These are phyloP conservation scores for Aspergillus carlsbadensis DNA, from an alignment of 495 filamentous ascomycete genomes.

Conservation along the genomic window DNA sequence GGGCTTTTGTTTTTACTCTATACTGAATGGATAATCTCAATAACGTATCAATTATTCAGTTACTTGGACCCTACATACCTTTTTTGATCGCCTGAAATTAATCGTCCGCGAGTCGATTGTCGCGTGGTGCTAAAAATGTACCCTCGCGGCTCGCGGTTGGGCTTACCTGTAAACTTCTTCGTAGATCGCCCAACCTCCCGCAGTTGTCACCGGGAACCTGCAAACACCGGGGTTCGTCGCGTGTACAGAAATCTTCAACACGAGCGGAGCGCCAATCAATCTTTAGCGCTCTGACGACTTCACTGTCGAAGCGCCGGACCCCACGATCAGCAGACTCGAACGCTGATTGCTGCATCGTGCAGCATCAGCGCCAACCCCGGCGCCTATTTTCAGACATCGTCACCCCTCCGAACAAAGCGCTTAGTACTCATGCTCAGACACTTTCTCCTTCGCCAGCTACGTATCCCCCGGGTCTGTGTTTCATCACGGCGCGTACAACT, in stretches of 20 bases:
- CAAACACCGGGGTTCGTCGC: too few relatives aligned
- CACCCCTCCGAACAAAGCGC: conserved; percentile 25
- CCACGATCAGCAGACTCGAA: conserved; percentile 22
- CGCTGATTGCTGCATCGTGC: conserved; percentile 14
- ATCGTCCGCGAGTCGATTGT: not conserved
- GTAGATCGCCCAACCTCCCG: not conserved
- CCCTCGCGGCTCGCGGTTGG: not conserved
- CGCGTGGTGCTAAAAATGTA: not conserved
- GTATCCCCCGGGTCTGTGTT: conserved; percentile 29
- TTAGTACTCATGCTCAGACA: conserved; percentile 6
- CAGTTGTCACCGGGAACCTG: not conserved
- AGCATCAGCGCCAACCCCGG: conserved; percentile 32
- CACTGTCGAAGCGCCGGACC: conserved; percentile 1
- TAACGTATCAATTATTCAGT: conserved; percentile 31
- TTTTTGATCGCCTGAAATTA: not conserved
- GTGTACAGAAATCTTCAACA: too few relatives aligned
- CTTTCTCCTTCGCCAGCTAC: not conserved
- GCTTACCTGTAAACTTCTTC: not conserved
- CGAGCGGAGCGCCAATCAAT: too few relatives aligned
- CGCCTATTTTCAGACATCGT: conserved; percentile 31
- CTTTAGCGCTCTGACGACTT: not conserved
- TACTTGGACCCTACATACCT: not conserved
- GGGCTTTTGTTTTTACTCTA: conserved; percentile 31
- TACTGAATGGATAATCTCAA: conserved; percentile 30
- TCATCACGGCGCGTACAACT: conserved; percentile 38